These are phyloP conservation scores for Cladosporium sphaerospermum DNA, from an alignment of 2,329 filamentous ascomycete species.

Conservation along the genomic window DNA sequence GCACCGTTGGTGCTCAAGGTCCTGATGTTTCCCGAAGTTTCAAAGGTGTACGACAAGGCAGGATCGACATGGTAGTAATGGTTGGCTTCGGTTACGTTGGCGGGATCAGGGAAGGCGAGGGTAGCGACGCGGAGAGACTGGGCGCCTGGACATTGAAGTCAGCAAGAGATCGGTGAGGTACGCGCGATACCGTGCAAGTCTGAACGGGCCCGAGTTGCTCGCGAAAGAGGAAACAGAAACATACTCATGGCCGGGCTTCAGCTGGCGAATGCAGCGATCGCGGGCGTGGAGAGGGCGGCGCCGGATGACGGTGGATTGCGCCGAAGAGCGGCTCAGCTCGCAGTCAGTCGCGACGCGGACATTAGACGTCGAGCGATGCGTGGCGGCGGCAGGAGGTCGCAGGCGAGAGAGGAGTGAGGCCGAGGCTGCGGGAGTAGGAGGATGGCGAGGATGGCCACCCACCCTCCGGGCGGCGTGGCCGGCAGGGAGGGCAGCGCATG, in stretches of 20 bases:
- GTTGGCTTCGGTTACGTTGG: slow-evolving; percentile 6
- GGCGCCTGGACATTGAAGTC: slow-evolving; percentile 21
- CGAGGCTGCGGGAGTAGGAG: no score
- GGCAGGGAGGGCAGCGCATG: no score
- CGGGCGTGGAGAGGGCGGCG: background rate
- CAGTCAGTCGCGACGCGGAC: no score
- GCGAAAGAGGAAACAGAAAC: slow-evolving; percentile 18
- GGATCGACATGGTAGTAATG: slow-evolving; percentile 19
- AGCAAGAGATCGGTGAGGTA: slow-evolving; percentile 11
- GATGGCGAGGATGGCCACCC: no score
- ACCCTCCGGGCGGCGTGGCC: no score
- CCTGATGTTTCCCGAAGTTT: slow-evolving; percentile 53
- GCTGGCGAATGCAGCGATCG: background rate
- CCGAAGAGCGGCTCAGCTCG: slow-evolving; percentile 5
- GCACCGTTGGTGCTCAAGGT: slow-evolving; percentile 68
- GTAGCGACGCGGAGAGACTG: slow-evolving; percentile 25
- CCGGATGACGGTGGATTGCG: background rate
- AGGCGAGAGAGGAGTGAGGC: no score
- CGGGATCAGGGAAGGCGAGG: slow-evolving; percentile 25
- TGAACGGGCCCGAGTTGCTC: no score
- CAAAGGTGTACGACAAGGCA: slow-evolving; percentile 32
- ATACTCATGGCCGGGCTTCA: slow-evolving; percentile 33
- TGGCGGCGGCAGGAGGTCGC: no score
- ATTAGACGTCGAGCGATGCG: no score
- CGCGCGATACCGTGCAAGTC: background rate